phyloP scores from a whole-genome alignment of 768 basidiomycete genomes.

The Kwoniella sp. region DNA sequence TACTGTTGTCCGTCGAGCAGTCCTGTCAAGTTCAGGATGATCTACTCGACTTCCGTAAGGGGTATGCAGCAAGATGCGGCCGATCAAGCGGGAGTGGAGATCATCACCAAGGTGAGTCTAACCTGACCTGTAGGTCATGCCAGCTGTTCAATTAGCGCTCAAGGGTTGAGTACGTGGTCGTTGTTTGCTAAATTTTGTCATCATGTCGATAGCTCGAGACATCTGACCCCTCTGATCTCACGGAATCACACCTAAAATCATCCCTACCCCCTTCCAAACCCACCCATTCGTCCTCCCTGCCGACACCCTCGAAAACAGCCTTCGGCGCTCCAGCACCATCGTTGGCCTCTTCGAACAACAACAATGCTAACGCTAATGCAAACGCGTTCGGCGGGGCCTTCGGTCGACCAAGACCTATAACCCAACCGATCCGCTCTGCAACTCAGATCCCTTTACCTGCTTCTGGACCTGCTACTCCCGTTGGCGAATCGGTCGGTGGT shows the following conservation, averaged over 20 bases:
- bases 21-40: slow-evolving; percentile 81
- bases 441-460: slow-evolving; percentile 38
- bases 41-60: slow-evolving; percentile 75
- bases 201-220: slow-evolving; percentile 69
- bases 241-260: slow-evolving; percentile 64
- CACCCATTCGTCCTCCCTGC: slow-evolving; percentile 40
- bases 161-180: no score
- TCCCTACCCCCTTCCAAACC: slow-evolving; percentile 59
- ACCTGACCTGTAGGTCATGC: no score
- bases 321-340: slow-evolving; percentile 16
- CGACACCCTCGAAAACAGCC: slow-evolving; percentile 24
- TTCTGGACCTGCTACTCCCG: slow-evolving; percentile 34
- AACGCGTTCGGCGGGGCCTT: slow-evolving; percentile 33
- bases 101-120: slow-evolving; percentile 57
- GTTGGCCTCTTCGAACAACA: slow-evolving; percentile 23
- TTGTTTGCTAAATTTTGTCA: slow-evolving; percentile 50
- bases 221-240: slow-evolving; percentile 73
- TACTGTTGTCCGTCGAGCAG: slow-evolving; percentile 84
- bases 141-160: neutral
- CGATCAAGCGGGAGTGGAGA: slow-evolving; percentile 58
- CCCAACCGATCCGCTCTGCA: slow-evolving; percentile 32
- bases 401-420: slow-evolving; percentile 38
- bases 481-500: neutral
- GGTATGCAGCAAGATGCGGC: slow-evolving; percentile 65
- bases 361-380: neutral